A percentile compares a stretch with the other conserved stretches of the same genome.
Conservation (phyloP, 768 basidiomycete genomes). For the Termitomyces sp. region DNA sequence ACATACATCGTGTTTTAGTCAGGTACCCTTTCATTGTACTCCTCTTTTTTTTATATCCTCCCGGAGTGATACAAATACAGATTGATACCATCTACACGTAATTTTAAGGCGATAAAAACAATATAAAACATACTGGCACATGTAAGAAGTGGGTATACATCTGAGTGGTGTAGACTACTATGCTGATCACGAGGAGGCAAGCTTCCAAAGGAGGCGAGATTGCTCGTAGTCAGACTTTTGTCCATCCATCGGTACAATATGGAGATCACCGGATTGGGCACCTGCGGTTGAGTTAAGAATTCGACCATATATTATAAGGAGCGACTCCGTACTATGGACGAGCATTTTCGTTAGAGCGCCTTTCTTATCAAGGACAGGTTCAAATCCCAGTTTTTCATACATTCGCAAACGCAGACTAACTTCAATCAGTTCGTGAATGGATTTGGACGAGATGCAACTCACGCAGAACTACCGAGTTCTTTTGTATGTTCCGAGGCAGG, state of each 20-base stretch:
- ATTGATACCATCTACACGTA: constrained; percentile 3
- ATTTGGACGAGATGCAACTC: constrained; percentile 19
- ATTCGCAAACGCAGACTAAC: constrained; percentile 60
- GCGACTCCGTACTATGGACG: constrained; percentile 42
- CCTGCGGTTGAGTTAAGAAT: constrained; percentile 26
- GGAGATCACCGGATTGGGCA: constrained; percentile 41
- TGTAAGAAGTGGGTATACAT: background rate
- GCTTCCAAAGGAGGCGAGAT: constrained; percentile 38
- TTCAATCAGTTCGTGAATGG: background rate
- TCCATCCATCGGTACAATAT: constrained; percentile 32
- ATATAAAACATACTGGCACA: constrained; percentile 1
- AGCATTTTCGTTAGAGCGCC: constrained; percentile 55
- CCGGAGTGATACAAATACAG: background rate
- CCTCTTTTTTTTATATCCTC: background rate
- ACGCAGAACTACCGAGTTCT: constrained; percentile 67
- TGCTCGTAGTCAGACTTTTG: constrained; percentile 30
- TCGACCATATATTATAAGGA: background rate
- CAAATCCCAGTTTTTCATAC: constrained; percentile 69
- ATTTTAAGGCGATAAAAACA: background rate
- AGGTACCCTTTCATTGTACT: background rate
- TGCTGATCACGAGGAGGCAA: constrained; percentile 32
- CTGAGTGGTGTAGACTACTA: background rate
- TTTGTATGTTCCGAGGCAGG: constrained; percentile 67
- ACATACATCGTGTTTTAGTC: background rate
- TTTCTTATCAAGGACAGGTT: constrained; percentile 52